These are phyloP conservation scores for Penicillium salamii DNA, from an alignment of 495 filamentous ascomycete species.

Conservation along the genomic window DNA sequence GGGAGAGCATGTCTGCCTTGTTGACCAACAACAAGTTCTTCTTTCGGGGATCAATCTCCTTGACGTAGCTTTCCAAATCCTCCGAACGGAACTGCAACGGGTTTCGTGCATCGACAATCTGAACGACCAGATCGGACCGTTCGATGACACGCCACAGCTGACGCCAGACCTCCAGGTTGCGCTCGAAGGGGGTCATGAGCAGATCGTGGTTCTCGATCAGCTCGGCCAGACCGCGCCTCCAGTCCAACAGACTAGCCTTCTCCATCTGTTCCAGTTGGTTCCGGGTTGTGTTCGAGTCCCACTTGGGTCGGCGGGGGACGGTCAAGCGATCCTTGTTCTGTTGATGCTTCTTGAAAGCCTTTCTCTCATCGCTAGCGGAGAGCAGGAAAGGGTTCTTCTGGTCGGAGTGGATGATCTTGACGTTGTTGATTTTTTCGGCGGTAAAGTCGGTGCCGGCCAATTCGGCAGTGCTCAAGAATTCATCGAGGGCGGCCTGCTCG, in stretches of 20 bases:
- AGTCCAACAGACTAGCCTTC: conserved; percentile 76
- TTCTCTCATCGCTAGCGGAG: conserved; percentile 79
- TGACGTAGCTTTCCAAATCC: conserved; percentile 90
- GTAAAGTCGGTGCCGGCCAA: conserved; percentile 97
- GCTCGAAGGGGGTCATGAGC: conserved; percentile 97
- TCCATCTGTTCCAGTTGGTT: conserved; percentile 77
- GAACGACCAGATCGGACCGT: conserved; percentile 90
- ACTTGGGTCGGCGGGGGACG: conserved; percentile 84
- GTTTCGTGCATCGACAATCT: conserved; percentile 98
- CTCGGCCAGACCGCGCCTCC: conserved; percentile 88
- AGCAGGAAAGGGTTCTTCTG: conserved; percentile 95
- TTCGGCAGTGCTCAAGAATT: conserved; percentile 82
- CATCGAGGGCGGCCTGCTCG: conserved; percentile 92
- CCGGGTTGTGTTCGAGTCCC: conserved; percentile 81
- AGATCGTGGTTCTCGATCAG: conserved; percentile 90
- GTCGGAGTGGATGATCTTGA: conserved; percentile 95
- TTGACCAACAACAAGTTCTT: conserved; percentile 92
- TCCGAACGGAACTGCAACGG: conserved; percentile 91
- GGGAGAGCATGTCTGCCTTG: conserved; percentile 99
- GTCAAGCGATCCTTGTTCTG: conserved; percentile 75
- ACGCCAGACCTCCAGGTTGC: conserved; percentile 97
- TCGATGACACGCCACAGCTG: conserved; percentile 99
- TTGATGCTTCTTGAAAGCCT: conserved; percentile 73
- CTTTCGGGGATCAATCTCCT: conserved; percentile 85
- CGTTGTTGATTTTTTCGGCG: conserved; percentile 96